Evolutionary conservation across 2,329 filamentous ascomycete genomes (phyloP).

Genomic region (Grosmannia huntii): DNA sequence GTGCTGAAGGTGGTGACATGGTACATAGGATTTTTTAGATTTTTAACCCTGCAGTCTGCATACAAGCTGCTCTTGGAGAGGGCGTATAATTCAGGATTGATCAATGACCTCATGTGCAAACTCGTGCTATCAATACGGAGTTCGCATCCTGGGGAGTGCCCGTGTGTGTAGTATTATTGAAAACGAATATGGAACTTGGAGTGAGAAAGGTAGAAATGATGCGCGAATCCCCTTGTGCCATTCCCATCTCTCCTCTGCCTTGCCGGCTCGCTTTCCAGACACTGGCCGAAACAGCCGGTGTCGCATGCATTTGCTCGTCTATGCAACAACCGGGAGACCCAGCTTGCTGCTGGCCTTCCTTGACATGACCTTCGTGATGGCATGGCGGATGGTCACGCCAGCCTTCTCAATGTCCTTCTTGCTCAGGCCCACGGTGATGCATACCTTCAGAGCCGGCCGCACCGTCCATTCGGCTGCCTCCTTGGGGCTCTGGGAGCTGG

Average conservation of each 20-base stretch:
- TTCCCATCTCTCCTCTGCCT: background rate
- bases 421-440: conserved; percentile 72
- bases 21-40: conserved; percentile 11
- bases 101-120: background rate
- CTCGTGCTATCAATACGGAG: no score
- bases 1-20: background rate
- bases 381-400: conserved; percentile 74
- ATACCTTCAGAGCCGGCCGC: conserved; percentile 81
- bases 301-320: background rate
- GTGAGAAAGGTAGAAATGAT: background rate
- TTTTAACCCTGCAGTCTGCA: conserved; percentile 4
- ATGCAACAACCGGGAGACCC: conserved; percentile 10
- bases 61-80: background rate
- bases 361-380: conserved; percentile 83
- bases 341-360: conserved; percentile 30
- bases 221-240: background rate
- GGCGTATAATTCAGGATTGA: conserved; percentile 1
- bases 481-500: conserved; percentile 48
- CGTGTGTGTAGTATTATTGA: background rate
- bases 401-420: conserved; percentile 96
- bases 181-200: background rate
- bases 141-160: no score
- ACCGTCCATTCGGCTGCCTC: conserved; percentile 56
- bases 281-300: background rate
- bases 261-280: background rate